A percentile compares a stretch with the other conserved stretches of the same genome.
Conservation (phyloP, 148 eudicot species). For the Fagopyrum tataricum region DNA sequence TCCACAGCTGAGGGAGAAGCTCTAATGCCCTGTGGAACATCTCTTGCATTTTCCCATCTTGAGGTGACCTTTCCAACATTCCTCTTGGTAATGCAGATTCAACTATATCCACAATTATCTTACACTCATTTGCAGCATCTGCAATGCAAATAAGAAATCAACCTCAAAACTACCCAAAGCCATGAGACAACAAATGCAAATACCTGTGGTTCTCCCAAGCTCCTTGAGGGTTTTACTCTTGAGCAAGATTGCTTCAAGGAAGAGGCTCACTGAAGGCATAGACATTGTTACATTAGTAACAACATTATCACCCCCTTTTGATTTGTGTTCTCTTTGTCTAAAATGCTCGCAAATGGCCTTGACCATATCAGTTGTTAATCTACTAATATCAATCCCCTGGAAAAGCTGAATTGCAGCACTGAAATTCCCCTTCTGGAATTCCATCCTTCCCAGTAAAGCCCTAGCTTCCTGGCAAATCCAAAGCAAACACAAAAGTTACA, state of each 20-base stretch:
- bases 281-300: conserved; percentile 59
- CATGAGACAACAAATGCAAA: not conserved
- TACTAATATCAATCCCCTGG: conserved; percentile 76
- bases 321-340: conserved; percentile 32
- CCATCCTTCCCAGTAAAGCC: conserved; percentile 92
- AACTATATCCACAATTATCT: conserved; percentile 57
- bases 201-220: conserved; percentile 69
- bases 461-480: conserved; percentile 56
- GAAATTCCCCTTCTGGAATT: conserved; percentile 79
- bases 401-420: conserved; percentile 92
- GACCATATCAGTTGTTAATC: conserved; percentile 52
- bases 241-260: conserved; percentile 79
- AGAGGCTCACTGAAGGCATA: conserved; percentile 82
- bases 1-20: conserved; percentile 82
- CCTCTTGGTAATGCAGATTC: conserved; percentile 88
- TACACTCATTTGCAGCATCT: conserved; percentile 92
- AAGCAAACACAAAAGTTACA: no score
- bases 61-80: conserved; percentile 33
- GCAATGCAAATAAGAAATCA: conserved; percentile 2
- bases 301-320: conserved; percentile 42
- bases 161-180: not conserved
- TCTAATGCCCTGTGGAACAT: conserved; percentile 79
- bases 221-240: conserved; percentile 69
- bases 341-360: conserved; percentile 59
- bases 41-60: conserved; percentile 64